A percentile compares a stretch with the other conserved stretches of the same genome.
Conservation (phyloP, 768 basidiomycete genomes). For the Xanthoconium stramineum region DNA sequence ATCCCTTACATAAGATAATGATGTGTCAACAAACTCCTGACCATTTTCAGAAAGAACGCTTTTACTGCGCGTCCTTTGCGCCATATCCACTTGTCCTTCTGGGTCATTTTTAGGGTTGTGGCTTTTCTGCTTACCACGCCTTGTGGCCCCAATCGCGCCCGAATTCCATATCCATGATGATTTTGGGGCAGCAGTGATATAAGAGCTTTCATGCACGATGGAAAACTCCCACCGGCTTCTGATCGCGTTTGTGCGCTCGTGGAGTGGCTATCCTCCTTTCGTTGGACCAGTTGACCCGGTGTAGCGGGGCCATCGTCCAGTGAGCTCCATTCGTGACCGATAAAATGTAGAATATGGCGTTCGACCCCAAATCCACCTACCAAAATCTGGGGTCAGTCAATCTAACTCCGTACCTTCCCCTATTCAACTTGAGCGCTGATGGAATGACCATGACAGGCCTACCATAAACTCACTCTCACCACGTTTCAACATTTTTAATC, state of each 20-base stretch:
- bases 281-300: neutral
- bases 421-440: neutral
- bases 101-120: neutral
- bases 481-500: neutral
- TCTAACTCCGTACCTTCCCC: neutral
- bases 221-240: too few species aligned
- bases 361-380: too few species aligned
- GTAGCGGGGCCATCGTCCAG: neutral
- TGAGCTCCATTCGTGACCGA: too few species aligned
- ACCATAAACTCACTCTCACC: neutral
- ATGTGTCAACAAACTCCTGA: too few species aligned
- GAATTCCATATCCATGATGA: neutral
- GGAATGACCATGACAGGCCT: too few species aligned
- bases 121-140: neutral
- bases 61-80: neutral
- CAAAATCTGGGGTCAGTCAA: too few species aligned
- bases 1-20: neutral
- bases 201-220: neutral
- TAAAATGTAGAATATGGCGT: too few species aligned
- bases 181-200: neutral
- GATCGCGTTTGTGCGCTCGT: too few species aligned
- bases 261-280: neutral
- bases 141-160: neutral
- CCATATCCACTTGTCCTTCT: neutral
- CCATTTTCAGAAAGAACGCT: neutral